Evolutionary conservation across 495 filamentous ascomycete species (phyloP), one percentile per base, ranked within the genome.

Genomic region (Ramalina peruviana): DNA sequence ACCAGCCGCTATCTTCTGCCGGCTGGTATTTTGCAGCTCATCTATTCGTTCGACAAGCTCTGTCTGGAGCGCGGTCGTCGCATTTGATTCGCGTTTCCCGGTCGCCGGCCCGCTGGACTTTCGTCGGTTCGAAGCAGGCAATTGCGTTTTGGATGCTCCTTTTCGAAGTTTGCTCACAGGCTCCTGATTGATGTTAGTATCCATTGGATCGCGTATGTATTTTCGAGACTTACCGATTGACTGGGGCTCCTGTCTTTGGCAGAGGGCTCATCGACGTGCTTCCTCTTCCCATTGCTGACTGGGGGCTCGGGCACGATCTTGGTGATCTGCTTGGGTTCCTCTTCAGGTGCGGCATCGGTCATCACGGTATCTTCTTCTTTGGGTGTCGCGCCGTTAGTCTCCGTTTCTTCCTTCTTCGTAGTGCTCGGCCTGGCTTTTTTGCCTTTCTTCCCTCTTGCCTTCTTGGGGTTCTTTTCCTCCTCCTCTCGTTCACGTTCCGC

Each of bases 161-260:
- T 78, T 79, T 36, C 75, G 69, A 25, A 71, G 60, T 58, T 80
- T 80, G 53, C 63, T 59, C 15, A 63, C 58, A 13, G 67, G 68
- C 53, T 65, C 65, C 63, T 64, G 40, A 23, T 45, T 17, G 19
- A 21, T 41, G 21, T 55, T 51, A 58, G 42, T 25, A 43, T 46
- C 6, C n/a, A 30, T n/a, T 33, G 17, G 5, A 36, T 36, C 12
- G 2, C 1, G 40, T 15, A 4, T 37, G 5, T 19, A 9, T 41
- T 20, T 25, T n/a, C n/a, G 1, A 16, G 9, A 49, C 58, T 49
- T 40, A 60, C 58, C 17, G 42, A 40, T 48, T 51, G 52, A 52
- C 46, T 55, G 9, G 53, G 43, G 43, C 36, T 49, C 38, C 51
- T 55, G 12, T 40, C 26, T 30, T 61, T 56, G 15, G 36, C 43